Evolutionary conservation across 2,329 filamentous ascomycete genomes (phyloP), one percentile per base, ranked within the genome.

Genomic region (Phaeomoniella chlamydospora): DNA sequence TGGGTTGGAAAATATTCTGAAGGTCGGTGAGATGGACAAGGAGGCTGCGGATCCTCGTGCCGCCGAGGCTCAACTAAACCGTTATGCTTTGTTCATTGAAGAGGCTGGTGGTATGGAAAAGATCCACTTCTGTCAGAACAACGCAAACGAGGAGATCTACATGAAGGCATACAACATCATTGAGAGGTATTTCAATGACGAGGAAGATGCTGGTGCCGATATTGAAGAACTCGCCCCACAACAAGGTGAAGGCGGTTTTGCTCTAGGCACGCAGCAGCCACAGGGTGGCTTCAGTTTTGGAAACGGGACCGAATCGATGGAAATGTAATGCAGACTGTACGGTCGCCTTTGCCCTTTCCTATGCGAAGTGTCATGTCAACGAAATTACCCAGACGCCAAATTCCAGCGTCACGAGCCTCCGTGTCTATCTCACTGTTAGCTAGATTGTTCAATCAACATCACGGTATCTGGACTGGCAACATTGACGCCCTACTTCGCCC

Each of bases 81-180:
- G 84, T 46, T 98, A 93, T 53, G 90, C 90, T 33, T 74, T 98
- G 44, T 96, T 93, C 64, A 98, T 98, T 48, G 90, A 98, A 65
- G 90, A 98, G 64, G 93, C 87, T 48, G 85, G 86, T 53, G 90
- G 90, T 47, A 98, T 98, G 90, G 90, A 96, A 70, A 96, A 96
- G 79, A 96, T 98, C 49, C 90, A 98, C 65, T 88, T 96, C 51
- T 96, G 90, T 74, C 90, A 98, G 70, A 94, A 92, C 69, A 98
- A 98, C 53, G 88, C 88, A 68, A 98, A 98, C 65, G 90, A 98
- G 66, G 90, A 98, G 65, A 98, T 98, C 50, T 98, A 98, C 72
- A 96, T 98, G 88, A 98, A 98, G 77, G 90, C 90, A 0, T 98
- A 96, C 73, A 96, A 93, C 73, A 98, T 98, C 63, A 98, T 98